Base-by-base conservation (phyloP, 257 asterid genomes). In the Haberlea rhodopensis region DNA sequence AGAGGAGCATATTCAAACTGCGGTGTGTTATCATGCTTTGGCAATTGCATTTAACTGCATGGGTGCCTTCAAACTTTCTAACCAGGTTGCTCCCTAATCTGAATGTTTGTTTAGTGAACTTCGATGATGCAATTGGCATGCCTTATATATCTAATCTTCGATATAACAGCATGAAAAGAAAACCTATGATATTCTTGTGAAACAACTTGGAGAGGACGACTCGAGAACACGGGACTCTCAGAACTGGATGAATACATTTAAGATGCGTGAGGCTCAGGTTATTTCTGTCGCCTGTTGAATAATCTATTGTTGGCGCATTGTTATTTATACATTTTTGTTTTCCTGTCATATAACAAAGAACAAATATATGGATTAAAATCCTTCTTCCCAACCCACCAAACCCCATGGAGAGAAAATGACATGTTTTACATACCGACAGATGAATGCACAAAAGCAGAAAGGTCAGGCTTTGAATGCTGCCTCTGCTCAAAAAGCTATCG, bases 1-100 rank as follows among this genome's bases (percentile, higher is more conserved):
- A 65, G 85, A 83, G 80, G 97, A 87, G 64, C 97, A 94, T 62
- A 90, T 90, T 77, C 99, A 90, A 78, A 94, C 99, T 62, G 99
- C 99, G 25, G 96, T 87, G n/a, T 89, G 97, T 79, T 87, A 90
- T 81, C 99, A 94, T 81, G 97, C 99, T 62, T 60, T 94, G 72
- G 96, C 99, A 25, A 90, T 94, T 63, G 95, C 96, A 16, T 90
- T 83, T 57, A 90, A 94, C 72, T 87, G 86, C 60, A 90, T 94
- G 92, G 95, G 95, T 53, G 90, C 89, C 40, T 90, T 76, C 84
- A 94, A 87, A 84, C 95, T 94, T 32, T 87, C 99, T 52, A 83
- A 84, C 80, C 96, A 90, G 96, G 99, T 78, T 77, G 57, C 67
- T 34, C 5, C 68, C 45, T 25, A 26, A 63, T 57, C 55, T 32